A percentile compares a stretch with the other conserved stretches of the same genome.
These are phyloP conservation scores for Kandelia obovata DNA, from an alignment of 345 rosid species.

Conservation along the genomic window DNA sequence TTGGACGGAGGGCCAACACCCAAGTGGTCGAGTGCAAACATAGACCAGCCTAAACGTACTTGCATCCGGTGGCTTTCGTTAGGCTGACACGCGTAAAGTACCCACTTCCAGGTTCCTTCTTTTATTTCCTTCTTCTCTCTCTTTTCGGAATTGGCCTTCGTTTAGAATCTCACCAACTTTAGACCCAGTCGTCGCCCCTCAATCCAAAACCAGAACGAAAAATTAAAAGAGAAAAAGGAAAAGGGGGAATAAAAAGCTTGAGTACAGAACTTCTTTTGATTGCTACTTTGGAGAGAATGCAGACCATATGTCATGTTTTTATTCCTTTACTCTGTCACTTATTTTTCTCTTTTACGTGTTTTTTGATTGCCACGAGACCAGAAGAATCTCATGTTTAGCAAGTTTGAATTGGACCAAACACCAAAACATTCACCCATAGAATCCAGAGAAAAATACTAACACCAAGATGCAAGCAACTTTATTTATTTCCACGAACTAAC, in stretches of 20 bases:
- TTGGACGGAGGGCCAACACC: no score
- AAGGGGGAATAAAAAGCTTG: slow-evolving; percentile 8
- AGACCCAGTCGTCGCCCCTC: slow-evolving; percentile 16
- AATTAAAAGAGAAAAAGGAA: not conserved
- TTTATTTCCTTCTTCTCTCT: slow-evolving; percentile 10
- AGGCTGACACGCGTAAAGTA: no score
- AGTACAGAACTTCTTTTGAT: slow-evolving; percentile 10
- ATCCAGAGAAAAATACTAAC: slow-evolving; percentile 36
- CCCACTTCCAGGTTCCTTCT: not conserved
- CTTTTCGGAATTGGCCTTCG: slow-evolving; percentile 17
- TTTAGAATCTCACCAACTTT: slow-evolving; percentile 24
- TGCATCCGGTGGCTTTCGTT: no score
- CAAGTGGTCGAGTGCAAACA: no score
- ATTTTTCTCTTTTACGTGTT: slow-evolving; percentile 2
- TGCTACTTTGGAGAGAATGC: slow-evolving; percentile 16
- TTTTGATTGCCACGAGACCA: slow-evolving; percentile 22
- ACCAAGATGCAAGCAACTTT: slow-evolving; percentile 27
- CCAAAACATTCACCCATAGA: slow-evolving; percentile 29
- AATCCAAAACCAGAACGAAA: not conserved
- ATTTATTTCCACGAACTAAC: slow-evolving; percentile 10
- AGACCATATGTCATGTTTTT: slow-evolving; percentile 5
- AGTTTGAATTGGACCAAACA: slow-evolving; percentile 41
- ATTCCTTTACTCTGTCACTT: not conserved
- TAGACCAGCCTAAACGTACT: no score
- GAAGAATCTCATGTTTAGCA: slow-evolving; percentile 30